A percentile compares a stretch with the other conserved stretches of the same genome.
Conservation (phyloP, 495 filamentous ascomycete genomes). For the Penicillium robsamsonii region DNA sequence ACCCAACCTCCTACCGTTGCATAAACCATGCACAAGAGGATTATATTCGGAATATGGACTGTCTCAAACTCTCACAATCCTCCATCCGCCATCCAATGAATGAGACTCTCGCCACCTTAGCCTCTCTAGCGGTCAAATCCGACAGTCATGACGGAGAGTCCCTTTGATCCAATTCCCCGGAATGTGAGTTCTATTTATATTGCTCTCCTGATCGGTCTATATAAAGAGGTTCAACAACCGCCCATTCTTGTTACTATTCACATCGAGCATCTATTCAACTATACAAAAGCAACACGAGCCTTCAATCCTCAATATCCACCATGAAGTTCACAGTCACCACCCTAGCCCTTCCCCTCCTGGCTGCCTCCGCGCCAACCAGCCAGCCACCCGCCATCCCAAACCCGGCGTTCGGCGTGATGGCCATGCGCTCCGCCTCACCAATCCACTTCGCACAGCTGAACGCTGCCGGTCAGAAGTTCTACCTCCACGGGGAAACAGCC, state of each 20-base stretch:
- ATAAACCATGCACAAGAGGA: not conserved
- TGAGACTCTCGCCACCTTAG: slow-evolving; percentile 5
- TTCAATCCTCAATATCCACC: slow-evolving; percentile 1
- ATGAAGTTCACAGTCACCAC: slow-evolving; percentile 33
- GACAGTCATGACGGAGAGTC: slow-evolving; percentile 3
- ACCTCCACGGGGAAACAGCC: slow-evolving; percentile 37
- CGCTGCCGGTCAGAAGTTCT: slow-evolving; percentile 42
- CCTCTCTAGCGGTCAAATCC: slow-evolving; percentile 2
- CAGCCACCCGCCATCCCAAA: slow-evolving; percentile 18
- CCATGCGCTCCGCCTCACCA: slow-evolving; percentile 40
- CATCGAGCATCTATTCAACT: not conserved
- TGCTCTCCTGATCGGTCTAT: not conserved
- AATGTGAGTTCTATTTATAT: not conserved
- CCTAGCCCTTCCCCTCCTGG: slow-evolving; percentile 31
- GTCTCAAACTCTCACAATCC: slow-evolving; percentile 3
- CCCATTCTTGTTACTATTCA: not conserved
- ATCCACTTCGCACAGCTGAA: slow-evolving; percentile 43
- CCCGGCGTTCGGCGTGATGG: slow-evolving; percentile 36
- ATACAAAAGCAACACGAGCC: not conserved
- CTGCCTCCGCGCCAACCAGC: slow-evolving; percentile 28
- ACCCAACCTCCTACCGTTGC: not conserved
- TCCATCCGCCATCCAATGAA: slow-evolving; percentile 1
- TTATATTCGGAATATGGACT: not conserved
- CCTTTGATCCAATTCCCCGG: not conserved
- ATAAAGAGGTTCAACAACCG: not conserved